A percentile compares a stretch with the other conserved stretches of the same genome.
phyloP scores from a whole-genome alignment of 768 basidiomycete species.

The Russula foetens region DNA sequence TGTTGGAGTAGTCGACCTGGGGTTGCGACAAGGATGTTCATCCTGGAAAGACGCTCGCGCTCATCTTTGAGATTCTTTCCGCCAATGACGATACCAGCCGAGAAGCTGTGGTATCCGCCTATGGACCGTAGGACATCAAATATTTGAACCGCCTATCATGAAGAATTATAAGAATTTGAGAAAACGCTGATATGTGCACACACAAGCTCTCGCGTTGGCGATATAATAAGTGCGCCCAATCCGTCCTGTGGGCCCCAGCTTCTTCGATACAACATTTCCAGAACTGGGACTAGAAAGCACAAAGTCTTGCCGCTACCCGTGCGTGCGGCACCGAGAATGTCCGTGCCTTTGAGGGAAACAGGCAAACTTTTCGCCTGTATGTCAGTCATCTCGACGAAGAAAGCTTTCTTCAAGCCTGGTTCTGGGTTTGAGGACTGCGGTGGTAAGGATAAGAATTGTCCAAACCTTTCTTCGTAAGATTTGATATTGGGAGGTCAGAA shows the following conservation, averaged over 20 bases:
- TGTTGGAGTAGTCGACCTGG: slow-evolving; percentile 91
- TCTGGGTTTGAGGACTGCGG: not conserved
- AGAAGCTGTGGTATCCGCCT: slow-evolving; percentile 85
- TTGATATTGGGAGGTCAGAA: slow-evolving; percentile 17
- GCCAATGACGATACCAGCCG: slow-evolving; percentile 91
- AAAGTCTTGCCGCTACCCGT: slow-evolving; percentile 73
- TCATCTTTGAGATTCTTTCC: slow-evolving; percentile 95
- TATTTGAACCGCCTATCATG: slow-evolving; percentile 83
- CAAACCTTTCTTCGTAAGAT: slow-evolving; percentile 19
- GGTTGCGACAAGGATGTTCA: slow-evolving; percentile 99
- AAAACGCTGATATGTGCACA: slow-evolving; percentile 24
- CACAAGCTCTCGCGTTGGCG: slow-evolving; percentile 89
- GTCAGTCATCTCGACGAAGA: slow-evolving; percentile 82
- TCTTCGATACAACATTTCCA: slow-evolving; percentile 54
- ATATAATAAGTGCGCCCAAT: slow-evolving; percentile 84
- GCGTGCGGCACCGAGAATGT: slow-evolving; percentile 60
- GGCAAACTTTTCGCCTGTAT: slow-evolving; percentile 59
- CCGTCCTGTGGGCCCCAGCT: slow-evolving; percentile 72
- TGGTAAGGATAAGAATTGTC: not conserved
- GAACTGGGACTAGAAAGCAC: slow-evolving; percentile 59
- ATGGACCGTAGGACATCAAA: slow-evolving; percentile 94
- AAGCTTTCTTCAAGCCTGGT: slow-evolving; percentile 77
- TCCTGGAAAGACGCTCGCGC: slow-evolving; percentile 74
- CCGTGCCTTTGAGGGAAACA: slow-evolving; percentile 49
- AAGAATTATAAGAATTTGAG: not conserved